phyloP scores from a whole-genome alignment of 768 basidiomycete species.

The Lactifluus hygrophoroides region DNA sequence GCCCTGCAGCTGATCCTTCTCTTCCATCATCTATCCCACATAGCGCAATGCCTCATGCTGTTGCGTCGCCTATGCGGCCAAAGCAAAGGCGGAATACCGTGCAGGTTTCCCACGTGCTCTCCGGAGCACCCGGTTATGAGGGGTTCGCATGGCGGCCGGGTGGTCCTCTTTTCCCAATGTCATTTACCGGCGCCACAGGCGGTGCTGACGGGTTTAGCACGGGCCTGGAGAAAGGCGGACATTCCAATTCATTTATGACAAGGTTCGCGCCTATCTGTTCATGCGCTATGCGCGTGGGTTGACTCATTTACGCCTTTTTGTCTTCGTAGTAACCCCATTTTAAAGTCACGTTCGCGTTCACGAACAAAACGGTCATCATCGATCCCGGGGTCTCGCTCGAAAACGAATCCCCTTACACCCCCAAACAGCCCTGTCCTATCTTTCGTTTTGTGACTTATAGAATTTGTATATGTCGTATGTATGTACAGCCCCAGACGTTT shows the following conservation, averaged over 20 bases:
- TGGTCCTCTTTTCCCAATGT: conserved; percentile 20
- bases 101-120: conserved; percentile 20
- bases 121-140: conserved; percentile 20
- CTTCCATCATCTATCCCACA: conserved; percentile 8
- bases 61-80: conserved; percentile 14
- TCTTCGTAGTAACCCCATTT: conserved; percentile 10
- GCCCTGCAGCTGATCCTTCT: conserved; percentile 14
- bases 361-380: conserved; percentile 7
- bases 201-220: conserved; percentile 2
- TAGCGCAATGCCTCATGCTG: conserved; percentile 12
- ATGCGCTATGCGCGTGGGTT: conserved; percentile 11
- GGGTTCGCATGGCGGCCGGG: conserved; percentile 21
- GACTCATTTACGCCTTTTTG: conserved; percentile 3
- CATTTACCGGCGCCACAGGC: conserved; percentile 13
- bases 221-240: conserved; percentile 8
- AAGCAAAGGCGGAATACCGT: conserved; percentile 14
- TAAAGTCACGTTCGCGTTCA: conserved; percentile 16
- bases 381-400: conserved; percentile 3
- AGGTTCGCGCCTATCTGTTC: conserved; percentile 5
- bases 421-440: conserved; percentile 17
- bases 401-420: conserved; percentile 10
- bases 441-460: not conserved
- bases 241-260: conserved; percentile 4
- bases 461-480: not conserved
- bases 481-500: not conserved